Conservation (phyloP, 192 early-diverging fungal species). For the Coemansia sp. region DNA sequence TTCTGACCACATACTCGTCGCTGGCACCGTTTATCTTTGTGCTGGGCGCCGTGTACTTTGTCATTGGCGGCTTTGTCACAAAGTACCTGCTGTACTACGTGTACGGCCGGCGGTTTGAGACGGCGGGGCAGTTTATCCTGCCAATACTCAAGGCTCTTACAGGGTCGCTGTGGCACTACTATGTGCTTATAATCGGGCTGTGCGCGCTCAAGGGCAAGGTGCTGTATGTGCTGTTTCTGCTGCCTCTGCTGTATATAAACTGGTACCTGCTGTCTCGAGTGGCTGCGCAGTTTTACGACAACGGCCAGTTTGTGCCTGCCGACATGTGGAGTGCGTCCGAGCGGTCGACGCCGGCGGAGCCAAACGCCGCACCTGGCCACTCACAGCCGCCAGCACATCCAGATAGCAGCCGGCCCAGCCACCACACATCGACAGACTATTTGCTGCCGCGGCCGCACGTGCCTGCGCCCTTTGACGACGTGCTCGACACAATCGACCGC, state of each 20-base stretch:
- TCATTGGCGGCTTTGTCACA: slow-evolving; percentile 62
- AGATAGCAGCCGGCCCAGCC: slow-evolving; percentile 14
- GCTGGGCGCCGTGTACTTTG: slow-evolving; percentile 69
- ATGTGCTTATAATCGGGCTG: slow-evolving; percentile 49
- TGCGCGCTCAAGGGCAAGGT: slow-evolving; percentile 47
- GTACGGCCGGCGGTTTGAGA: slow-evolving; percentile 71
- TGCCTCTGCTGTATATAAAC: slow-evolving; percentile 49
- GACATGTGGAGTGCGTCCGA: slow-evolving; percentile 19
- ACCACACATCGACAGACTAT: slow-evolving; percentile 46
- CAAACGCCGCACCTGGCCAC: neutral
- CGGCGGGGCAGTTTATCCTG: slow-evolving; percentile 58
- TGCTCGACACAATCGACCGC: slow-evolving; percentile 22
- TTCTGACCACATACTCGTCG: slow-evolving; percentile 73
- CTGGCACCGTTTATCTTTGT: slow-evolving; percentile 68
- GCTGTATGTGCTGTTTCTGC: slow-evolving; percentile 37
- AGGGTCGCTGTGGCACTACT: slow-evolving; percentile 52
- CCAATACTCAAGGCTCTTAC: slow-evolving; percentile 46
- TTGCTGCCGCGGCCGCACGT: slow-evolving; percentile 35
- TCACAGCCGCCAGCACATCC: neutral
- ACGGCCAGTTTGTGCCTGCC: slow-evolving; percentile 37
- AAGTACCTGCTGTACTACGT: slow-evolving; percentile 80
- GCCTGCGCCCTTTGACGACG: slow-evolving; percentile 22
- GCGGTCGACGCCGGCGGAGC: neutral
- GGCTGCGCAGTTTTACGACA: slow-evolving; percentile 44
- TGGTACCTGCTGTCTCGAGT: slow-evolving; percentile 38